Percentiles rank a stretch among this genome's conserved stretches.
Evolutionary conservation across 2,329 filamentous ascomycete species (phyloP).

Genomic region (Alternaria sp.): DNA sequence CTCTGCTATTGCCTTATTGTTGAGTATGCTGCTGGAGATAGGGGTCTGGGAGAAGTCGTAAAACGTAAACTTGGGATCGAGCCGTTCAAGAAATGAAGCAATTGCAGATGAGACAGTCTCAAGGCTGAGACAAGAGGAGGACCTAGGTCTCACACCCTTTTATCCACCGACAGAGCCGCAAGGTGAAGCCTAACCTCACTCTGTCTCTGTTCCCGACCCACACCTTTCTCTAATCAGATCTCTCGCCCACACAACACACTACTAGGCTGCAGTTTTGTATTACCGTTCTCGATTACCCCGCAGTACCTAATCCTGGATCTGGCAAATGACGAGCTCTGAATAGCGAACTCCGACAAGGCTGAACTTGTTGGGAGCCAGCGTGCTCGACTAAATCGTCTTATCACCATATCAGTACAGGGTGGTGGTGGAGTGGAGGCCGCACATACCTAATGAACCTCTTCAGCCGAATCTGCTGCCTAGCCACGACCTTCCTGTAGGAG

Average conservation of each 20-base stretch:
- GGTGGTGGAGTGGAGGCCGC: background rate
- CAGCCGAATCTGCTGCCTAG: conserved; percentile 18
- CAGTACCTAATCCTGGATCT: background rate
- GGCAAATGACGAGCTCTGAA: conserved; percentile 10
- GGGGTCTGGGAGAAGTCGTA: background rate
- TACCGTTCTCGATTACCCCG: conserved; percentile 8
- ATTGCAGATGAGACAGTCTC: background rate
- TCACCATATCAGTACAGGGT: background rate
- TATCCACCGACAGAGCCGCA: conserved; percentile 16
- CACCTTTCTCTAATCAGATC: background rate
- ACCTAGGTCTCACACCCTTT: conserved; percentile 14
- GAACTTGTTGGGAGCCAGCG: conserved; percentile 2
- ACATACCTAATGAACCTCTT: conserved; percentile 17
- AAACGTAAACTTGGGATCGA: background rate
- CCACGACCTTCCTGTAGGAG: conserved; percentile 1
- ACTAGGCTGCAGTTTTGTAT: conserved; percentile 8
- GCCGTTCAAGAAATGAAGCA: background rate
- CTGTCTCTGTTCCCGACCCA: background rate
- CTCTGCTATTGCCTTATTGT: background rate
- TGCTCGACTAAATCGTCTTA: background rate
- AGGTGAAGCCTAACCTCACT: conserved; percentile 5
- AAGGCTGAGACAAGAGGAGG: background rate
- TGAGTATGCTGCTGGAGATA: background rate
- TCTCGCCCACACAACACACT: conserved; percentile 3
- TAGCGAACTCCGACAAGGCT: conserved; percentile 7